Conservation (phyloP, 2,329 filamentous ascomycete genomes). For the Colletotrichum simmondsii region DNA sequence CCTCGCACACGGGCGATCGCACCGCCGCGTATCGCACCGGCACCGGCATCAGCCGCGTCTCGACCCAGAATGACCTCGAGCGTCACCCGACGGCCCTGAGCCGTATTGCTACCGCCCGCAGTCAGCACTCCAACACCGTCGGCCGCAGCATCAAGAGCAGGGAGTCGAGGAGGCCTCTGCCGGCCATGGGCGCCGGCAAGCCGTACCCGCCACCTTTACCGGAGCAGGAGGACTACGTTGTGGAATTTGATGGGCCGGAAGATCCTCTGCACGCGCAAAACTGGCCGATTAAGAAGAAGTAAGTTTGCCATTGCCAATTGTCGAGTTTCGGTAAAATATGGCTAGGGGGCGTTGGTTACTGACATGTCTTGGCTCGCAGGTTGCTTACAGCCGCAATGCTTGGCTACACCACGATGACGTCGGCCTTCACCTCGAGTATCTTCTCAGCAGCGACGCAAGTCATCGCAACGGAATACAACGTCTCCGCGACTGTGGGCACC, state of each 20-base stretch:
- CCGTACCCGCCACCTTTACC: slow-evolving; percentile 77
- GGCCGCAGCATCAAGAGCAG: slow-evolving; percentile 62
- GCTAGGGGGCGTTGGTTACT: neutral
- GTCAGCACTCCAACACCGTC: slow-evolving; percentile 80
- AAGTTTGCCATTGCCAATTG: slow-evolving; percentile 42
- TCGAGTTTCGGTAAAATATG: neutral
- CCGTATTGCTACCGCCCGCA: slow-evolving; percentile 76
- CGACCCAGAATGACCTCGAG: slow-evolving; percentile 75
- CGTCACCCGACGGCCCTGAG: slow-evolving; percentile 75
- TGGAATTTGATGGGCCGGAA: slow-evolving; percentile 85
- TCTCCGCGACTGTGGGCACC: slow-evolving; percentile 70
- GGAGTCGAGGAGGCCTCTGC: slow-evolving; percentile 69
- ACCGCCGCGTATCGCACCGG: slow-evolving; percentile 47
- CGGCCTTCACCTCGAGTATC: slow-evolving; percentile 80
- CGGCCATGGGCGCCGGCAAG: slow-evolving; percentile 79
- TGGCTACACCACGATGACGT: slow-evolving; percentile 77
- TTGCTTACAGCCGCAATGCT: slow-evolving; percentile 74
- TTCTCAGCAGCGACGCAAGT: slow-evolving; percentile 74
- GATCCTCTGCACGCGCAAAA: slow-evolving; percentile 91
- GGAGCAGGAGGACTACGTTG: slow-evolving; percentile 80
- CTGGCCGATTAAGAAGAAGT: slow-evolving; percentile 85
- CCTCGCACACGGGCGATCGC: slow-evolving; percentile 40
- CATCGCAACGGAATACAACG: slow-evolving; percentile 68
- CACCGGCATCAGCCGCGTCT: slow-evolving; percentile 67
- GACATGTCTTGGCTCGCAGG: slow-evolving; percentile 45